phyloP scores from a whole-genome alignment of 352 stramenopile genomes.

The Globisporangium solare region DNA sequence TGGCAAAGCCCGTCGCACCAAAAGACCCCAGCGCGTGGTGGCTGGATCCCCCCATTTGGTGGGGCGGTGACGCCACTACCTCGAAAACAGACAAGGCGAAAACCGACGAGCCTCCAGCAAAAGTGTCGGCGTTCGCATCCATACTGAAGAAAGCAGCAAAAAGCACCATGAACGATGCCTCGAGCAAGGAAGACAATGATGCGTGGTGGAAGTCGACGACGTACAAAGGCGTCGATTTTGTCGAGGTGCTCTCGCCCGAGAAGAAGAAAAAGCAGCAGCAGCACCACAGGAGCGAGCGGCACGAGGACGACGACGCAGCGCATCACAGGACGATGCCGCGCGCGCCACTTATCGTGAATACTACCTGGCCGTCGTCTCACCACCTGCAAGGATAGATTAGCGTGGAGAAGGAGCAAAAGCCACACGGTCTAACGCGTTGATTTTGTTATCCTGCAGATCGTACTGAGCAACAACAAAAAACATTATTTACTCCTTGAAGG shows the following conservation, averaged over 20 bases:
- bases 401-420: background rate
- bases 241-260: constrained; percentile 21
- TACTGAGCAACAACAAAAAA: background rate
- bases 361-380: constrained; percentile 34
- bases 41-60: constrained; percentile 63
- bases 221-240: constrained; percentile 77
- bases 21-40: constrained; percentile 45
- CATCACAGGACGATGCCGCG: constrained; percentile 15
- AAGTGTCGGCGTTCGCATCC: constrained; percentile 16
- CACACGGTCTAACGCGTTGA: too few species aligned
- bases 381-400: constrained; percentile 3
- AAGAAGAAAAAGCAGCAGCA: constrained; percentile 16
- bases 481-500: constrained; percentile 3
- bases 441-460: too few species aligned
- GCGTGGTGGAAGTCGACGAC: constrained; percentile 64
- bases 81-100: constrained; percentile 19
- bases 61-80: constrained; percentile 22
- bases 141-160: constrained; percentile 22
- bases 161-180: background rate
- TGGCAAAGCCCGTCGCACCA: constrained; percentile 4
- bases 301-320: constrained; percentile 1
- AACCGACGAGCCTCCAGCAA: constrained; percentile 15
- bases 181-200: constrained; percentile 19
- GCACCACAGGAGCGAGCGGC: constrained; percentile 6
- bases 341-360: constrained; percentile 30